Evolutionary conservation across 345 rosid species (phyloP), one percentile per base, ranked within the genome.

Genomic region (Trapa bicornis): DNA sequence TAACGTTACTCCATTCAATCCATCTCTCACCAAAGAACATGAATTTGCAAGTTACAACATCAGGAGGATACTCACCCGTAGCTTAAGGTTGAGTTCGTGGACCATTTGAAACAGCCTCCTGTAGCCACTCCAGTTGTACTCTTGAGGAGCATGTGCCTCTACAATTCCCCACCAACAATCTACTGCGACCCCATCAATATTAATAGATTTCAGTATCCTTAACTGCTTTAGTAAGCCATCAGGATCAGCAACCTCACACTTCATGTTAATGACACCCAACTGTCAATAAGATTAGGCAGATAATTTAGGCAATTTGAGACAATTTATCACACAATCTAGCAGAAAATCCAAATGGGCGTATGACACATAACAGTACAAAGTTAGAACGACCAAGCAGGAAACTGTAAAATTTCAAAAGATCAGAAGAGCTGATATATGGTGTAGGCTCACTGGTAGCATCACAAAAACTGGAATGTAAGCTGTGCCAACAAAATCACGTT

Each of bases 131-230:
- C 99, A 95, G 70, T 84, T 89, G 81, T 91, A 95, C 69, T 87
- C 91, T 71, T 71, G 92, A 3, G 99, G 97, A 56, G 82, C 78
- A 77, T 86, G 89, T 67, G 91, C 92, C 81, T 95, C 97, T 37
- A 88, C 97, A 76, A 94, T 87, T 69, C 99, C 99, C 99, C 99
- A 91, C 99, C 99, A 95, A 80, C 99, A 95, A 75, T 95, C 91
- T 67, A 89, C 91, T 83, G 81, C 83, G 61, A 91, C 83, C 41
- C 99, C 97, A 78, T 95, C 96, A 37, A 87, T 80, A 70, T 82
- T 84, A 68, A 86, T 72, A 69, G 99, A 84, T 74, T 89, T 89
- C 82, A 95, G 81, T 53, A 78, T 76, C 77, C 87, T 83, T 60
- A 94, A 82, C 78, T 89, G 93, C 80, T 87, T 89, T 67, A 83